Percentiles rank a stretch among this genome's conserved stretches.
Conservation (phyloP, 768 basidiomycete genomes). For the Suillus sp. region DNA sequence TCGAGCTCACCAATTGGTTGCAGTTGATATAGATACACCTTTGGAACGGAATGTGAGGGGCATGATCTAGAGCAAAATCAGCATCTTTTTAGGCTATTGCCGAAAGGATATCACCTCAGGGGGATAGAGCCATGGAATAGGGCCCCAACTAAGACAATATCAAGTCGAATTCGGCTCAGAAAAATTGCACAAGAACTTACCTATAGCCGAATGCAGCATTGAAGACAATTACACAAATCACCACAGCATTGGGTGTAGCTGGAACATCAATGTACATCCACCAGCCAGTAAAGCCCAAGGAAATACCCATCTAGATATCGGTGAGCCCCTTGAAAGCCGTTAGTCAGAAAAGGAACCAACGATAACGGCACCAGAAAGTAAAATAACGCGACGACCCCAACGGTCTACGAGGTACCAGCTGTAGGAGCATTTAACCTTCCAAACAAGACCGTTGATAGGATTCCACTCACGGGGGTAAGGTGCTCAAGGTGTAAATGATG, state of each 20-base stretch:
- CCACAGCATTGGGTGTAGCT: conserved; percentile 84
- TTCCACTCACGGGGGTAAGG: conserved; percentile 75
- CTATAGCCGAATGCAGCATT: conserved; percentile 94
- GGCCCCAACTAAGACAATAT: conserved; percentile 65
- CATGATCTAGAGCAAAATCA: conserved; percentile 65
- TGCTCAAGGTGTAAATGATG: conserved; percentile 76
- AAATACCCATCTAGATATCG: conserved; percentile 68
- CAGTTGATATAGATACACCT: conserved; percentile 93
- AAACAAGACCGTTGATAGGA: not conserved
- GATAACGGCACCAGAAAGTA: conserved; percentile 82
- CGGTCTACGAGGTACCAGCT: conserved; percentile 95
- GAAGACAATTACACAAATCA: conserved; percentile 86
- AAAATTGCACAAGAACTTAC: conserved; percentile 32
- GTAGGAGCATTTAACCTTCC: conserved; percentile 12
- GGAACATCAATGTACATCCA: conserved; percentile 92
- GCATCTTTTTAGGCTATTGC: not conserved
- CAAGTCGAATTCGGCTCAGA: not conserved
- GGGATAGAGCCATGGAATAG: conserved; percentile 85
- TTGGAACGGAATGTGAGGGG: conserved; percentile 88
- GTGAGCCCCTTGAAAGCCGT: conserved; percentile 13
- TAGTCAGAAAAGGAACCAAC: conserved; percentile 44
- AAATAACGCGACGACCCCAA: conserved; percentile 85
- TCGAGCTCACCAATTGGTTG: conserved; percentile 63
- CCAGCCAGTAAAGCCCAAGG: conserved; percentile 82
- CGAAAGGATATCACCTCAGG: conserved; percentile 59